These are phyloP conservation scores for Agrostemma githago DNA, from an alignment of 148 eudicot genomes.

Conservation along the genomic window DNA sequence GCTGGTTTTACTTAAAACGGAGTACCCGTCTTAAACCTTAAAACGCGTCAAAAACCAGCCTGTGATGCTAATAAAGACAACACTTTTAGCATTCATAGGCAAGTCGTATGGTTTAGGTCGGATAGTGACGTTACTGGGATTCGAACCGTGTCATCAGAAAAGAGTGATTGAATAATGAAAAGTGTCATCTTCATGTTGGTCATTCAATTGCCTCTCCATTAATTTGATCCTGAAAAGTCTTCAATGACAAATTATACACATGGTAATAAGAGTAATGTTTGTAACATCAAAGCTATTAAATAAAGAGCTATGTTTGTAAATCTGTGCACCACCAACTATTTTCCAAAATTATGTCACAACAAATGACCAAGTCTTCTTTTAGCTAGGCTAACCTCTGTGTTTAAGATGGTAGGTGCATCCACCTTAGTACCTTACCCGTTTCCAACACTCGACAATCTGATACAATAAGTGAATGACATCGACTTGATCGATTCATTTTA, in stretches of 20 bases:
- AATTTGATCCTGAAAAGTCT: slow-evolving; percentile 21
- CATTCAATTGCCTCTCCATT: not conserved
- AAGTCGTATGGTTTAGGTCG: no score
- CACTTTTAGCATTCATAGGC: no score
- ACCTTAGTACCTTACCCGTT: not conserved
- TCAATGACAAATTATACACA: slow-evolving; percentile 12
- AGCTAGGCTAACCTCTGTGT: not conserved
- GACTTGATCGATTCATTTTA: no score
- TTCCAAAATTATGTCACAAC: not conserved
- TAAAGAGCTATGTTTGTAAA: not conserved
- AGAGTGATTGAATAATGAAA: slow-evolving; percentile 4
- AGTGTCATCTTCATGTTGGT: slow-evolving; percentile 3
- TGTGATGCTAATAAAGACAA: no score
- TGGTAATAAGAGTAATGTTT: slow-evolving; percentile 7
- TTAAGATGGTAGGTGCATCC: not conserved
- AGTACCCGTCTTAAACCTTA: no score
- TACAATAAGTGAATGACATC: no score
- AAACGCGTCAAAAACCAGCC: no score
- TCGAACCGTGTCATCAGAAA: not conserved
- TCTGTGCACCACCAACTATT: not conserved
- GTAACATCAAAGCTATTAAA: not conserved
- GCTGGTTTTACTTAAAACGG: no score
- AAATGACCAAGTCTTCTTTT: not conserved
- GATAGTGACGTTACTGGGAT: no score
- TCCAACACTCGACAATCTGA: not conserved